Percentiles rank a stretch among this genome's conserved stretches.
phyloP scores from a whole-genome alignment of 257 asterid species.

The Linderniella brevidens region DNA sequence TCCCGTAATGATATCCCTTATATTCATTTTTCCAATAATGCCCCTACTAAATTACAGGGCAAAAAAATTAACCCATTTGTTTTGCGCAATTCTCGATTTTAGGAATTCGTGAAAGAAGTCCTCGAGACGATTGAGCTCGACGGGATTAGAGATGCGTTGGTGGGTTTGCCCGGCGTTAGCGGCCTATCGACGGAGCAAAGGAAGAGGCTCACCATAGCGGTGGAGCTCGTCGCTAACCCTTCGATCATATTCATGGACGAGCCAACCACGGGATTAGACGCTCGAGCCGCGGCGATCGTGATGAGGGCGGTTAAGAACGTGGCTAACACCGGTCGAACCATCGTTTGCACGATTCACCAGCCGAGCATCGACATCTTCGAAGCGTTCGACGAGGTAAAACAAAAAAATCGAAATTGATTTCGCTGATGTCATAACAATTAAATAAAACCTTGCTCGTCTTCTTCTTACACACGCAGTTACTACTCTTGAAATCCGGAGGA shows the following conservation, averaged over 20 bases:
- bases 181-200: slow-evolving; percentile 11
- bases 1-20: no score
- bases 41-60: no score
- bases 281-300: slow-evolving; percentile 7
- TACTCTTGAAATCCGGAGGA: slow-evolving; percentile 10
- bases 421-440: no score
- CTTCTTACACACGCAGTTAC: background rate
- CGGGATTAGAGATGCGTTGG: slow-evolving; percentile 4
- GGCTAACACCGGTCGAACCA: background rate
- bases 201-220: slow-evolving; percentile 15
- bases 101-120: slow-evolving; percentile 11
- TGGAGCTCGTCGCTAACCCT: slow-evolving; percentile 16
- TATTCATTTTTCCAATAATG: no score
- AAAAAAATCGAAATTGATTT: no score
- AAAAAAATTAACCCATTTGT: no score
- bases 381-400: slow-evolving; percentile 11
- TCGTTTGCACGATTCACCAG: no score
- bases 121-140: slow-evolving; percentile 7
- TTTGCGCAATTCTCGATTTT: no score
- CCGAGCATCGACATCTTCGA: slow-evolving; percentile 9
- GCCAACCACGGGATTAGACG: background rate
- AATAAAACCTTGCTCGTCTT: no score
- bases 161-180: background rate
- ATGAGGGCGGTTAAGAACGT: slow-evolving; percentile 12
- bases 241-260: slow-evolving; percentile 3